Evolutionary conservation across 208 protist species (phyloP).

Genomic region (Leishmania amazonensis): DNA sequence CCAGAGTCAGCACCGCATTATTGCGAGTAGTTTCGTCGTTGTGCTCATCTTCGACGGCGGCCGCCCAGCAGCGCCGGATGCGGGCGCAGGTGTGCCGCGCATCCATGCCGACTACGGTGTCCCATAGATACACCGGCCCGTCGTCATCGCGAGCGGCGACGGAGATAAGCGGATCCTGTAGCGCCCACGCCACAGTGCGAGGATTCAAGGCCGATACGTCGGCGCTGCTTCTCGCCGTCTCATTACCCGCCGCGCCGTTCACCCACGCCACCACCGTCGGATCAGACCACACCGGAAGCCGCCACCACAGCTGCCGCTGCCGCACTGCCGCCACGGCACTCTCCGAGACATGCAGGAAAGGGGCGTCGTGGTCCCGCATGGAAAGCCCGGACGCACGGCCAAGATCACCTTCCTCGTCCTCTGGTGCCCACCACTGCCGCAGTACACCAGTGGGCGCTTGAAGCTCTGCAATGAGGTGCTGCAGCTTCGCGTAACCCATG

Average conservation of each 20-base stretch:
- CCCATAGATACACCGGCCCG: conserved; percentile 16
- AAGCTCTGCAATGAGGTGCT: conserved; percentile 14
- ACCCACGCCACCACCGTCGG: conserved; percentile 18
- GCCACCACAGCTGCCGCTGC: conserved; percentile 75
- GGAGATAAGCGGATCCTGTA: conserved; percentile 23
- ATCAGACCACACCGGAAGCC: conserved; percentile 35
- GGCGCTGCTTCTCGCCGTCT: neutral
- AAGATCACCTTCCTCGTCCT: neutral
- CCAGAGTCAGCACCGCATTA: conserved; percentile 24
- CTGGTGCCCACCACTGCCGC: conserved; percentile 8
- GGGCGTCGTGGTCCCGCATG: neutral
- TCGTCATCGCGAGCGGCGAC: neutral
- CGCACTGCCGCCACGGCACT: conserved; percentile 69
- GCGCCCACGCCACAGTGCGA: conserved; percentile 14
- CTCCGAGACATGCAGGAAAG: conserved; percentile 60
- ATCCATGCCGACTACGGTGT: conserved; percentile 27
- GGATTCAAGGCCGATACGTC: neutral
- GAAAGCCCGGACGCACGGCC: neutral
- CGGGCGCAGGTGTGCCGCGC: neutral
- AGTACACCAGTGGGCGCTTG: conserved; percentile 15
- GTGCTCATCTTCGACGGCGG: neutral
- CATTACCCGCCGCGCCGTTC: neutral
- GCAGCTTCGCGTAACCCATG: conserved; percentile 17
- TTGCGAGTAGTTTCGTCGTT: conserved; percentile 12
- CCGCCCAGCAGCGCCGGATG: conserved; percentile 2